Evolutionary conservation across 306 rosid species (phyloP).

Genomic region (Dryas drummondii): DNA sequence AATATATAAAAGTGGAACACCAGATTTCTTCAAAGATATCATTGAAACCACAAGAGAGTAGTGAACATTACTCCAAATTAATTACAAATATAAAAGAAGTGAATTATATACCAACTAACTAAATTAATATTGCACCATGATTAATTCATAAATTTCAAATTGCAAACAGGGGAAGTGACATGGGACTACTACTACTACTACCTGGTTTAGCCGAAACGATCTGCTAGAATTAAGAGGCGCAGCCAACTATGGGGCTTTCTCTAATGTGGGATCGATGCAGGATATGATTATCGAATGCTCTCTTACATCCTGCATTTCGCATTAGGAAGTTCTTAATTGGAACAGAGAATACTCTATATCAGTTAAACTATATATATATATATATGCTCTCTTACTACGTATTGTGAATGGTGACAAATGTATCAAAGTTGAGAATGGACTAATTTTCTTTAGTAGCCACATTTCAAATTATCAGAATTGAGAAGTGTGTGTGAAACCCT

Average conservation of each 20-base stretch:
- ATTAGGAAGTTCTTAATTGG: neutral
- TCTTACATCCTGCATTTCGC: too few species aligned
- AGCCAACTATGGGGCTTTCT: too few species aligned
- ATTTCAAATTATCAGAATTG: too few species aligned
- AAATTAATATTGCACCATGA: neutral
- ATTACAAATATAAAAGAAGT: neutral
- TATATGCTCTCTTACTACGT: too few species aligned
- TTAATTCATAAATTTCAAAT: neutral
- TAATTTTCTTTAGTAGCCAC: neutral
- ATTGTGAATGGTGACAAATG: neutral
- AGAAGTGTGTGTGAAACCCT: too few species aligned
- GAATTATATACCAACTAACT: neutral
- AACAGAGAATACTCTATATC: neutral
- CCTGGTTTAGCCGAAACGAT: neutral
- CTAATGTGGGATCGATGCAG: too few species aligned
- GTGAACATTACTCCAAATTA: neutral
- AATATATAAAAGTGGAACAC: neutral
- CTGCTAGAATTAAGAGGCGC: too few species aligned
- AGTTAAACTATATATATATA: neutral
- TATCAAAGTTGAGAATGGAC: neutral
- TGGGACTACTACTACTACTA: neutral
- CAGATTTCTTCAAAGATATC: constrained; percentile 20
- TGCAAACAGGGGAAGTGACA: neutral
- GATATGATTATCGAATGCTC: too few species aligned
- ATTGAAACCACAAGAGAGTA: constrained; percentile 10